Evolutionary conservation across 2,329 filamentous ascomycete species (phyloP).

Genomic region (Ceratocystiopsis brevicomis): DNA sequence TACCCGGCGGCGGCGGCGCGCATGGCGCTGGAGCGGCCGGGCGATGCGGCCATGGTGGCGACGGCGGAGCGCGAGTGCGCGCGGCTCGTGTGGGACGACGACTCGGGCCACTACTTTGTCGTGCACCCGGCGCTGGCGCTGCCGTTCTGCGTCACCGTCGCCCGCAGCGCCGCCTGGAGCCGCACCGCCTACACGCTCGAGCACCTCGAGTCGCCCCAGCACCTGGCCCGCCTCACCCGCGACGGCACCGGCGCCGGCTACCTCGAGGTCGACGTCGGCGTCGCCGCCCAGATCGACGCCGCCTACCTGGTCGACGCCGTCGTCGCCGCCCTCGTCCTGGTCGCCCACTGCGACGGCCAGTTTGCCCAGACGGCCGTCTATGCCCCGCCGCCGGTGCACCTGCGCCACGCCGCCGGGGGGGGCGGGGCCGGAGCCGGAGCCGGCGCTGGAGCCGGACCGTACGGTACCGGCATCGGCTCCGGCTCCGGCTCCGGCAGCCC

Average conservation of each 20-base stretch:
- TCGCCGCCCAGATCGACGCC: conserved; percentile 38
- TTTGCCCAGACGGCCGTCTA: conserved; percentile 33
- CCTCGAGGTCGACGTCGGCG: conserved; percentile 41
- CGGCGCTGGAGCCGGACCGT: conserved; percentile 1
- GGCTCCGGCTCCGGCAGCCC: no score
- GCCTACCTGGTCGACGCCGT: conserved; percentile 46
- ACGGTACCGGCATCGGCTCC: neutral
- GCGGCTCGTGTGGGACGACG: conserved; percentile 52
- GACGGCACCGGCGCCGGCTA: conserved; percentile 40
- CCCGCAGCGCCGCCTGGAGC: conserved; percentile 38
- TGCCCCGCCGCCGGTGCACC: conserved; percentile 35
- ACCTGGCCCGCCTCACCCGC: conserved; percentile 39
- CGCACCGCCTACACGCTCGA: conserved; percentile 46
- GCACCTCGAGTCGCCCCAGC: conserved; percentile 41
- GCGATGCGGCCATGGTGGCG: conserved; percentile 37
- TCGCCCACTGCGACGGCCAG: conserved; percentile 37
- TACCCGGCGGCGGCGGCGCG: conserved; percentile 48
- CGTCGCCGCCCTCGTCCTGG: conserved; percentile 38
- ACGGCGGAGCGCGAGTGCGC: conserved; percentile 52
- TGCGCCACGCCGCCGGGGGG: conserved; percentile 2
- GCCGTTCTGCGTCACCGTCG: conserved; percentile 41
- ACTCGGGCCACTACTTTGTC: conserved; percentile 39
- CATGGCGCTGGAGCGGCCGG: conserved; percentile 40
- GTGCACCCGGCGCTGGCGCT: conserved; percentile 43
- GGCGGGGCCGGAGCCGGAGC: conserved; percentile 3